Evolutionary conservation across 768 basidiomycete species (phyloP).

Genomic region (Clitopilus hobsonii): DNA sequence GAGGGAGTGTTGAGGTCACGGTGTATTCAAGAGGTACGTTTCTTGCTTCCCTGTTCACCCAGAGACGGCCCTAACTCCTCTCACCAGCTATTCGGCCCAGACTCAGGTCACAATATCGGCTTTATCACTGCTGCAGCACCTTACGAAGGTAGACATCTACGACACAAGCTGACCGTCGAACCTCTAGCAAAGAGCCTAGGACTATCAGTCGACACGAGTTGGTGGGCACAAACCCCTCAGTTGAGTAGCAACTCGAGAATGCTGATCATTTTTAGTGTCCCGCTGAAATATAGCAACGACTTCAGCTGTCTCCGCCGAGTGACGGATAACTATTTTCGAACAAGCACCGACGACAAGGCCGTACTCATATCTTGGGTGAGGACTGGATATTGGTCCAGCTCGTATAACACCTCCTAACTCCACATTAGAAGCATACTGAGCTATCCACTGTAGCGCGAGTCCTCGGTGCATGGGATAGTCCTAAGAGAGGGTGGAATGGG

Average conservation of each 20-base stretch:
- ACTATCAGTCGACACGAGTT: not conserved
- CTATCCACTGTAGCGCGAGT: not conserved
- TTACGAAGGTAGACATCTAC: not conserved
- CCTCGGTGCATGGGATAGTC: not conserved
- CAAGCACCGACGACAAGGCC: not conserved
- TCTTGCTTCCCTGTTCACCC: too few relatives aligned
- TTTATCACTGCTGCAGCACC: not conserved
- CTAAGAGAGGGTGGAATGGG: not conserved
- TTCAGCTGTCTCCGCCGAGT: not conserved
- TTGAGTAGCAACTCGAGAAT: not conserved
- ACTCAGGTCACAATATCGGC: not conserved
- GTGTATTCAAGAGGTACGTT: too few relatives aligned
- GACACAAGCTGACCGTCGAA: not conserved
- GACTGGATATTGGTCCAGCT: not conserved
- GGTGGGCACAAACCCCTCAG: not conserved
- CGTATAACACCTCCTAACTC: not conserved
- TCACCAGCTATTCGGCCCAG: too few relatives aligned
- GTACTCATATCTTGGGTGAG: not conserved
- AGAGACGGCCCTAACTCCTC: too few relatives aligned
- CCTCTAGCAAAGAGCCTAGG: not conserved
- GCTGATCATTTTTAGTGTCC: not conserved
- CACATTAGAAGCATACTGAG: not conserved
- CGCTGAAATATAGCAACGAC: not conserved
- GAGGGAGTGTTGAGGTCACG: too few relatives aligned
- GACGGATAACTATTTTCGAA: not conserved